Conservation (phyloP, 495 filamentous ascomycete genomes). For the Aspergillus ostianus region DNA sequence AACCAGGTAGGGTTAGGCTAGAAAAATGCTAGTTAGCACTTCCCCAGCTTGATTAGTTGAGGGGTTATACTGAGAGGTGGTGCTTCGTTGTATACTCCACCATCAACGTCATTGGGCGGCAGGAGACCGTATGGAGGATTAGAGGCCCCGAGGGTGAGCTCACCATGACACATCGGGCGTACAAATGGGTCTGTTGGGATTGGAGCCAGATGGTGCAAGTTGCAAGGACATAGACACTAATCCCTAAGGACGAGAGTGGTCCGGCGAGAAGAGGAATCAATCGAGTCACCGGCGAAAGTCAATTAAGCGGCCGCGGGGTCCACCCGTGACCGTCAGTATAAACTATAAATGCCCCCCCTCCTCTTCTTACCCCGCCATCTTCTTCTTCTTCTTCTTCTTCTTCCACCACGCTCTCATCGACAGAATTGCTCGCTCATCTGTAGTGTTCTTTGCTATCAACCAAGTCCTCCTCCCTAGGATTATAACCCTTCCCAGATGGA, state of each 20-base stretch:
- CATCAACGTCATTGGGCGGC: not conserved
- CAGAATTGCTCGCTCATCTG: not conserved
- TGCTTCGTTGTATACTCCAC: not conserved
- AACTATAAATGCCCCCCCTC: conserved; percentile 1
- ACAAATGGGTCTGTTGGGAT: not conserved
- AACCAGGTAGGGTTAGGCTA: not conserved
- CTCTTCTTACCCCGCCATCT: conserved; percentile 16
- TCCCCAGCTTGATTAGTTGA: not conserved
- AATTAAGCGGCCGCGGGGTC: not conserved
- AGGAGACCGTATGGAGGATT: too few species aligned
- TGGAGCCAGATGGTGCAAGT: too few species aligned
- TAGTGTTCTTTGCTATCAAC: conserved; percentile 4
- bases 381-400: conserved; percentile 6
- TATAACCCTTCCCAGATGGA: not conserved
- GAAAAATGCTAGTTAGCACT: not conserved
- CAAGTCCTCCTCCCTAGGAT: conserved; percentile 21
- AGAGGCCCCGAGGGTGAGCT: too few species aligned
- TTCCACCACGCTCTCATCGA: conserved; percentile 7
- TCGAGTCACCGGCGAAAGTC: not conserved
- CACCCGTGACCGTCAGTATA: not conserved
- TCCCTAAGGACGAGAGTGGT: not conserved
- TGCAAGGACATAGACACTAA: not conserved
- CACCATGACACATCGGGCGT: too few species aligned
- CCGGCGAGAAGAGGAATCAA: not conserved
- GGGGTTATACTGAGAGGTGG: not conserved